Percentiles rank a stretch among this genome's conserved stretches.
phyloP scores from a whole-genome alignment of 1,284 basidiomycete species.

The Cryptococcus maquisensis region DNA sequence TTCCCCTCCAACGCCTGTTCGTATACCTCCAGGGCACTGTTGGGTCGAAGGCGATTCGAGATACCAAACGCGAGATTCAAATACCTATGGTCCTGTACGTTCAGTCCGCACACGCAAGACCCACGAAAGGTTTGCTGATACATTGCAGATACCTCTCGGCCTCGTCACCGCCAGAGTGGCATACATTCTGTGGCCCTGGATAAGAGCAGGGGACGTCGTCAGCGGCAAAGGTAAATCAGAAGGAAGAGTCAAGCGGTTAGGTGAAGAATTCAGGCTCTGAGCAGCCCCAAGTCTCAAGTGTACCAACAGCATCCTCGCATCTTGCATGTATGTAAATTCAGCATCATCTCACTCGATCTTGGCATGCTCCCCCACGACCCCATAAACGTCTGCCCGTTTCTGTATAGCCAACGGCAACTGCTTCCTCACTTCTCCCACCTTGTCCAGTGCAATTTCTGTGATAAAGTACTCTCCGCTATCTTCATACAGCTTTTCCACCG shows the following conservation, averaged over 20 bases:
- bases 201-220: slow-evolving; percentile 28
- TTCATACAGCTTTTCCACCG: slow-evolving; percentile 20
- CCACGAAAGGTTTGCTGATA: background rate
- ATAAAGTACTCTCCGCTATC: slow-evolving; percentile 36
- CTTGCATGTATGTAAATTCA: background rate
- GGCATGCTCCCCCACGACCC: slow-evolving; percentile 21
- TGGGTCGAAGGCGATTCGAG: slow-evolving; percentile 57
- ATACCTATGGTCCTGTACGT: slow-evolving; percentile 54
- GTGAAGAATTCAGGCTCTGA: slow-evolving; percentile 1
- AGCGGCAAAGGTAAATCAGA: slow-evolving; percentile 29
- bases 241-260: slow-evolving; percentile 25
- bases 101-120: background rate
- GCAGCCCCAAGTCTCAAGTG: background rate
- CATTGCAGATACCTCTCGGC: slow-evolving; percentile 45
- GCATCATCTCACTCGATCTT: background rate
- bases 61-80: slow-evolving; percentile 51
- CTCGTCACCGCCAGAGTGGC: slow-evolving; percentile 49
- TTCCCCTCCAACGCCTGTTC: slow-evolving; percentile 39
- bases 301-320: background rate
- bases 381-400: slow-evolving; percentile 36
- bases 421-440: slow-evolving; percentile 21
- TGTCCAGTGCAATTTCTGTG: slow-evolving; percentile 22
- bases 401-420: slow-evolving; percentile 44
- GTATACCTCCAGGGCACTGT: slow-evolving; percentile 49
- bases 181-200: slow-evolving; percentile 50